A percentile compares a stretch with the other conserved stretches of the same genome.
These are phyloP conservation scores for Coprinopsis cinerea DNA, from an alignment of 768 basidiomycete genomes.

Conservation along the genomic window DNA sequence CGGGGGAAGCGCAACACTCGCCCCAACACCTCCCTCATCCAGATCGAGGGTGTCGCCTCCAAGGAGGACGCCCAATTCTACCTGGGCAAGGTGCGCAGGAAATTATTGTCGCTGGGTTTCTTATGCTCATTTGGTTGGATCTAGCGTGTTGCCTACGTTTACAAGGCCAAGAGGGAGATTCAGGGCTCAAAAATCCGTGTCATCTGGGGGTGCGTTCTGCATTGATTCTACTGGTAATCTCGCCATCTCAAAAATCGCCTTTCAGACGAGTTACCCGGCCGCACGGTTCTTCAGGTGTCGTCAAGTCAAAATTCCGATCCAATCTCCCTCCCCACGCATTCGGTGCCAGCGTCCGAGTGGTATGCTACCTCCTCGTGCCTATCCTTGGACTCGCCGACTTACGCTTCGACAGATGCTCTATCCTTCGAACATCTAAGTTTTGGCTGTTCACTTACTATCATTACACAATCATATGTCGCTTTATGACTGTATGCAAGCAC, in stretches of 20 bases:
- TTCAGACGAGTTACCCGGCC: conserved; percentile 83
- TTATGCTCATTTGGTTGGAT: conserved; percentile 7
- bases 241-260: not conserved
- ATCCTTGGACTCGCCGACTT: conserved; percentile 7
- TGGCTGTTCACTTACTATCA: conserved; percentile 25
- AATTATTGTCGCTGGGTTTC: conserved; percentile 1
- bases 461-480: conserved; percentile 36
- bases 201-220: conserved; percentile 84
- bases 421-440: conserved; percentile 71
- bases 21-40: conserved; percentile 93
- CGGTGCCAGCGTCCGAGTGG: conserved; percentile 88
- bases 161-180: conserved; percentile 93
- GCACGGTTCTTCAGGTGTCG: conserved; percentile 92
- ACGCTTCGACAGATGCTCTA: conserved; percentile 71
- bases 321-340: conserved; percentile 95
- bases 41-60: conserved; percentile 92
- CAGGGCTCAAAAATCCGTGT: conserved; percentile 94
- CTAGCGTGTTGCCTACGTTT: conserved; percentile 95
- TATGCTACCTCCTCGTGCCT: conserved; percentile 34
- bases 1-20: conserved; percentile 95
- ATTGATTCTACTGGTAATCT: not conserved
- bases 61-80: conserved; percentile 97
- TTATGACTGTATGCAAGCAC: conserved; percentile 36
- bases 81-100: conserved; percentile 83
- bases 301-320: conserved; percentile 92